Percentiles rank a stretch among this genome's conserved stretches.
phyloP scores from a whole-genome alignment of 2,329 filamentous ascomycete species.

The Calonectria naviculata region DNA sequence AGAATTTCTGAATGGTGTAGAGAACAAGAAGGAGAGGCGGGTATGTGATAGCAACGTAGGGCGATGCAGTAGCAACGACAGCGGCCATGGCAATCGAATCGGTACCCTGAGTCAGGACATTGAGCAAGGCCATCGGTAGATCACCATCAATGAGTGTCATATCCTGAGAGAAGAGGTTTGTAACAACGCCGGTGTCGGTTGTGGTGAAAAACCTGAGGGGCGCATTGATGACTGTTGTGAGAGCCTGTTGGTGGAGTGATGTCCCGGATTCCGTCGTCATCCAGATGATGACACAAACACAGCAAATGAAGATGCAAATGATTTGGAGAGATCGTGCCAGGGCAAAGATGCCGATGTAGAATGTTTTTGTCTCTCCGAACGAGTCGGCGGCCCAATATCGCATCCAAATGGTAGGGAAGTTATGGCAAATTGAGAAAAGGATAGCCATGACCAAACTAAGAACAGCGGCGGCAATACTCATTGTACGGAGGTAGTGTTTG shows the following conservation, averaged over 20 bases:
- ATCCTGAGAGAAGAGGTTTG: conserved; percentile 52
- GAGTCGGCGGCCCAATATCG: conserved; percentile 31
- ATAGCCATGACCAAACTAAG: conserved; percentile 33
- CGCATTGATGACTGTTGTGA: conserved; percentile 27
- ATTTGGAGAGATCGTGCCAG: conserved; percentile 6
- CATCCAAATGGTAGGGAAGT: conserved; percentile 48
- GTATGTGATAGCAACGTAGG: conserved; percentile 58
- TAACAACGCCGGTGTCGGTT: conserved; percentile 46
- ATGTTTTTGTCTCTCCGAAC: neutral
- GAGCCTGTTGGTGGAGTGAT: conserved; percentile 2
- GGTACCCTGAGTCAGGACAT: conserved; percentile 19
- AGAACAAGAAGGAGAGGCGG: conserved; percentile 57
- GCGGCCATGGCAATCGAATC: conserved; percentile 13
- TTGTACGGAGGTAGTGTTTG: conserved; percentile 46
- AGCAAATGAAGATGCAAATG: neutral
- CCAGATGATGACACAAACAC: neutral
- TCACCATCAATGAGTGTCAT: conserved; percentile 50
- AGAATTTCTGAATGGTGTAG: conserved; percentile 64
- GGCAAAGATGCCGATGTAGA: conserved; percentile 23
- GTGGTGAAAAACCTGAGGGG: conserved; percentile 45
- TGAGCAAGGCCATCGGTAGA: conserved; percentile 44
- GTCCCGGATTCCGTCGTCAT: conserved; percentile 19
- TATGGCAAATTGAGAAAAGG: conserved; percentile 37
- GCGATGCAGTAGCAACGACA: conserved; percentile 48
- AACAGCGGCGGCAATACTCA: conserved; percentile 29